Base-by-base conservation (phyloP, 129 eudicot genomes). In the Tanacetum coccineum region DNA sequence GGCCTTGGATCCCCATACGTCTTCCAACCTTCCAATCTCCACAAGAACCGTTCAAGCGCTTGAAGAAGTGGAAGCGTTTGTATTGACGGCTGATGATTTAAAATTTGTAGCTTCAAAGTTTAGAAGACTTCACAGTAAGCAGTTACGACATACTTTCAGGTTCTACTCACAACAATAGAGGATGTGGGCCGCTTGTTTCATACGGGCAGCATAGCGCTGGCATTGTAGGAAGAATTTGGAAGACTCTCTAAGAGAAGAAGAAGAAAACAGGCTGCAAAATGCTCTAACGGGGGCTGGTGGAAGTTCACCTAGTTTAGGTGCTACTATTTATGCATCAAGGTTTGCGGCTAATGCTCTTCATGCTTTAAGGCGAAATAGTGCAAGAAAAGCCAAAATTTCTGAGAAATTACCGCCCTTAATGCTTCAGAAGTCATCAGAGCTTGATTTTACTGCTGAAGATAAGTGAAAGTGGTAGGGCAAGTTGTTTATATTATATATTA, bases 61-160 rank as follows among this genome's bases (percentile, higher is more conserved):
- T 19, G 80, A 89, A 67, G 97, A 94, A 78, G 97, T 94, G 1
- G 97, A 94, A 70, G 99, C 93, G 5, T 94, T 87, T 76, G 97
- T 95, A 3, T 47, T 94, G 28, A 67, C 77, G 82, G 88, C 99
- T 0, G 88, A 94, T 50, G 97, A 94, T 73, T 68, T 94, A 76
- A 94, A 84, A 65, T 89, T 82, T 69, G 95, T 94, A 20, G 99
- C 99, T 6, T 84, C n/a, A n/a, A n/a, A n/a, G n/a, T n/a, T n/a
- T n/a, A n/a, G n/a, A n/a, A n/a, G n/a, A n/a, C n/a, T n/a, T n/a
- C 96, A 94, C 70, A 89, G 97, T 52, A 94, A 89, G 83, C 96
- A 94, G 74, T 82, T 94, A 22, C 90, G 97, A 7, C 97, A 94
- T 44, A 89, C 97, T 9, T 94, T 94, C 62, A 75, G 97, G 76